A percentile compares a stretch with the other conserved stretches of the same genome.
Evolutionary conservation across 805 yeast genomes (phyloP).

Genomic region (Hermanozyma aechmeae): DNA sequence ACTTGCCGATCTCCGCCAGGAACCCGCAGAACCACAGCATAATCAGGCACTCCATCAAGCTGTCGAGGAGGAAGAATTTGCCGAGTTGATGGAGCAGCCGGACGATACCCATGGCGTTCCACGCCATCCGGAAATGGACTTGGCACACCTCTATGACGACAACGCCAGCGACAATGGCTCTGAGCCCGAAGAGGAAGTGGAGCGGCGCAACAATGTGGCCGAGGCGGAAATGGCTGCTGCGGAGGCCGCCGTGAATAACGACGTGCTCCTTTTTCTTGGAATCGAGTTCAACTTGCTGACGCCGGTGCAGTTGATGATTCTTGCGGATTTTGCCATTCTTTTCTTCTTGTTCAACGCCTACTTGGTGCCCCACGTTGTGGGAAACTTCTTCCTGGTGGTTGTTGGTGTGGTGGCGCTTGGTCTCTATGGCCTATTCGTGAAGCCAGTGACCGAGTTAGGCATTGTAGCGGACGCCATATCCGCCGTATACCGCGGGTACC

Average conservation of each 20-base stretch:
- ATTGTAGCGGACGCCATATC: too few species aligned
- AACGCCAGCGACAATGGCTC: constrained; percentile 7
- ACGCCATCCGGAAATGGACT: too few species aligned
- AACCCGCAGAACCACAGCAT: constrained; percentile 3
- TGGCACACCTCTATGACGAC: background rate
- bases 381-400: constrained; percentile 15
- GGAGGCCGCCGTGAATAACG: constrained; percentile 10
- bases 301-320: constrained; percentile 23
- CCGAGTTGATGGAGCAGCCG: constrained; percentile 2
- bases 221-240: constrained; percentile 10
- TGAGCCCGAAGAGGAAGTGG: constrained; percentile 10
- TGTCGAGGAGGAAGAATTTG: constrained; percentile 5
- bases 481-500: too few species aligned
- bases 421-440: too few species aligned
- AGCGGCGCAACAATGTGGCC: constrained; percentile 5
- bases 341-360: constrained; percentile 34
- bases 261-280: constrained; percentile 28
- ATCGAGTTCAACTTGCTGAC: constrained; percentile 23
- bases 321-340: constrained; percentile 22
- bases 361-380: constrained; percentile 40
- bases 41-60: constrained; percentile 7
- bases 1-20: constrained; percentile 8
- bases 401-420: too few species aligned
- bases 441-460: too few species aligned
- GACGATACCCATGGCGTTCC: too few species aligned